Conservation (phyloP, 192 early-diverging fungal species). For the Backusella macrospora region DNA sequence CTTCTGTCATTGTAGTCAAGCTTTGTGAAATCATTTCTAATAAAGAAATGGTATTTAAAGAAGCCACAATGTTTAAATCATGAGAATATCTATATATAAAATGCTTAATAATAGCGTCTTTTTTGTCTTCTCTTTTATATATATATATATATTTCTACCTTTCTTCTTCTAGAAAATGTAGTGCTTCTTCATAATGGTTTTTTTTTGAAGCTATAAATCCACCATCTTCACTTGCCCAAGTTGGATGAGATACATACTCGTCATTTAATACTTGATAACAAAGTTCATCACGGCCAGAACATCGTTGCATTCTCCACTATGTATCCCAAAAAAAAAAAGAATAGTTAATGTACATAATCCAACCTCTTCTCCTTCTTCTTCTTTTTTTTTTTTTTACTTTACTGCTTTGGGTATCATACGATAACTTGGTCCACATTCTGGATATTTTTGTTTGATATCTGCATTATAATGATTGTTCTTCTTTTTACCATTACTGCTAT, state of each 20-base stretch:
- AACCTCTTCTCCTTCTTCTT: background rate
- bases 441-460: slow-evolving; percentile 52
- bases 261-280: slow-evolving; percentile 94
- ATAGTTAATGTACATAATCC: too few relatives aligned
- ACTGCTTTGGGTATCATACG: slow-evolving; percentile 66
- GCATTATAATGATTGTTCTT: slow-evolving; percentile 54
- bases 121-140: background rate
- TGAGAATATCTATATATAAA: slow-evolving; percentile 66
- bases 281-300: slow-evolving; percentile 89
- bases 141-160: slow-evolving; percentile 5
- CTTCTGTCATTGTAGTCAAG: slow-evolving; percentile 76
- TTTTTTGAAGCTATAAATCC: slow-evolving; percentile 91
- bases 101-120: background rate
- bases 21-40: slow-evolving; percentile 87
- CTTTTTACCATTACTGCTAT: slow-evolving; percentile 65
- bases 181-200: slow-evolving; percentile 88
- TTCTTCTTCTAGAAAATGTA: slow-evolving; percentile 96
- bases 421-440: slow-evolving; percentile 68
- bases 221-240: slow-evolving; percentile 86
- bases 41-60: slow-evolving; percentile 83
- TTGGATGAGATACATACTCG: slow-evolving; percentile 92
- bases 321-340: too few relatives aligned
- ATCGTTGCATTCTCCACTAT: slow-evolving; percentile 56
- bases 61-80: slow-evolving; percentile 96
- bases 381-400: slow-evolving; percentile 36